Base-by-base conservation (phyloP, 2,329 filamentous ascomycete genomes). In the Ophioceras dolichostomum region DNA sequence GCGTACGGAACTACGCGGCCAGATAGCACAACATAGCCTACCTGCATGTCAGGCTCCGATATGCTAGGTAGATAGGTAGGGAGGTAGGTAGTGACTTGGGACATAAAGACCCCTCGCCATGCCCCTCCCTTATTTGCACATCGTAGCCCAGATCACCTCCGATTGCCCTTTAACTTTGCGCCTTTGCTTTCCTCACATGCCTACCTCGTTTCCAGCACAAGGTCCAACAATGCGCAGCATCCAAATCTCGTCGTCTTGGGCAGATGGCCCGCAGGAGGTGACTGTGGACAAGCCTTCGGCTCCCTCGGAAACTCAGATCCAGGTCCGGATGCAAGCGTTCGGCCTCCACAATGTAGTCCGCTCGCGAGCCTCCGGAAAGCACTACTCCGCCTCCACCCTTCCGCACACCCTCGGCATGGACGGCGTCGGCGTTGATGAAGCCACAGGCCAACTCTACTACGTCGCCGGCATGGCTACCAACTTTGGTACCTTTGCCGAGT, bases 301-400 rank as follows among this genome's bases (percentile, higher is more conserved):
- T 5, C 40, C 43, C 3, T 22, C 18, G 4, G 27, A 34, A 4
- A 30, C 26, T n/a, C 42, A 49, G 40, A 45, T 70, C 31, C 67
- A 66, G 37, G 58, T 77, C 52, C 66, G 63, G 43, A 59, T 77
- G 42, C 46, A 69, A 34, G 69, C 69, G 10, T 49, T 62, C 3
- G 71, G 68, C 20, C 55, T 73, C 12, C 71, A 74, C 49, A 59
- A 62, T 10, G 54, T 76, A 4, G 72, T 76, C 31, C 65, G 66
- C 34, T 57, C 58, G 29, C 65, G 70, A 21, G 72, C 71, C 14
- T 44, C 61, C 1, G 72, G 73, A 2, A 57, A 51, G n/a, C 73
- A 76, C 53, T 76, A 73, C 55, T 62, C 63, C 16, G 58, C 64
- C 3, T 56, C 57, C 5, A 48, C 49, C 0, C 61, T 70, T 0